Base-by-base conservation (phyloP, 345 rosid genomes). In the Schrenkiella parvula region DNA sequence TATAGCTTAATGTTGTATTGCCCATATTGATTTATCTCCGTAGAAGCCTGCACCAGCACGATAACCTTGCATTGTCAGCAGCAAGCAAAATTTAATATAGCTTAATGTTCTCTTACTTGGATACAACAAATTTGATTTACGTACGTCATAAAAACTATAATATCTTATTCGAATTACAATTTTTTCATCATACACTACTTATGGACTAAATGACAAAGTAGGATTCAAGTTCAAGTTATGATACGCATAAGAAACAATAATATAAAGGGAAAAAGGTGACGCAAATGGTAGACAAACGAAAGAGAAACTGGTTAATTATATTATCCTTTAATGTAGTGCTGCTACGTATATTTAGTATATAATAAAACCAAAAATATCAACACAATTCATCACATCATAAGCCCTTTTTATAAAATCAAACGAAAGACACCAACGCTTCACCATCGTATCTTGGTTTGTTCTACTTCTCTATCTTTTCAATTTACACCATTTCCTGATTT, bases 331-430 rank as follows among this genome's bases (percentile, higher is more conserved):
- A 12, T 35, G 18, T 35, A 62, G 52, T 43, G 26, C 39, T 3
- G 5, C 15, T 42, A 15, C 37, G 26, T 8, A 5, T 8, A 29
- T 54, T 29, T 7, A 55, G 17, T 55, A 10, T 10, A 37, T 37
- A 32, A 17, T 1, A 31, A 52, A 14, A 14, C 25, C n/a, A 17
- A 56, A 26, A 32, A 32, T 8, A 18, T 15, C n/a, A 32, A 56
- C 4, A 29, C 42, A 29, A 55, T 31, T 31, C 12, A 29, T 29
- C 38, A 29, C 17, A 62, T 26, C 25, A 26, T 25, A 42, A 15
- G 17, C 52, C 25, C 52, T n/a, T 62, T 38, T 78, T 81, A 73
- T 77, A 71, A 21, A 42, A 42, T 12, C 42, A 42, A 42, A 14
- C 46, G n/a, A 32, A 66, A 66, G n/a, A 50, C 43, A 35, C 51